Base-by-base conservation (phyloP, 2,329 filamentous ascomycete species). In the Fusarium xyrophilum region DNA sequence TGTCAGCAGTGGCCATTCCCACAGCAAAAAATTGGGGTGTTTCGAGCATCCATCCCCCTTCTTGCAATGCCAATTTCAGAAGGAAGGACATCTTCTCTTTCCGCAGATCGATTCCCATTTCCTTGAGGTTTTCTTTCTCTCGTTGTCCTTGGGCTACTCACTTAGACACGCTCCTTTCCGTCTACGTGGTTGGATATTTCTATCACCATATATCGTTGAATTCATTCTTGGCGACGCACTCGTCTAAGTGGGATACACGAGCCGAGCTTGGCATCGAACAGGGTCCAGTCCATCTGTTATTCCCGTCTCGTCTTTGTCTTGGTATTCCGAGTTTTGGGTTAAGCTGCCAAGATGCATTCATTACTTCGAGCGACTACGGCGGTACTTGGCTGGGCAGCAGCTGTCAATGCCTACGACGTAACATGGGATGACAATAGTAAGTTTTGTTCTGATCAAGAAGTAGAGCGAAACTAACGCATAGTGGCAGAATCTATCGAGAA, bases 401-500 rank as follows among this genome's bases (percentile, higher is more conserved):
- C 59, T 33, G 58, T 46, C 36, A 63, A 51, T 35, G 63, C 68
- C 33, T 62, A 64, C 42, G 66, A 70, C 8, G 56, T 74, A 33
- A 63, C 68, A 44, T 71, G 68, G 67, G 58, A 69, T 23, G 72
- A 74, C 13, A 64, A 74, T 3, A 64, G 72, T 67, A 44, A 63
- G 69, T 59, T 27, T 4, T 27, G 4, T 27, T 15, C 3, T 40
- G 10, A 5, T 7, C 3, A 5, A 11, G 10, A 14, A 36, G 12
- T 33, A 42, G 30, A 7, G 21, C 8, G 33, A 33, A 11, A 52
- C 40, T 51, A 13, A 59, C 11, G 23, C 17, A 56, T 32, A 54
- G 38, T 30, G 19, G 6, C 7, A 87, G 85, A 78, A 48, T 86
- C 85, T 0, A 74, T 88, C 56, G 86, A 84, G 63, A 74, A 78